These are phyloP conservation scores for Wallacemonas rigidus DNA, from an alignment of 208 protist species.

Conservation along the genomic window DNA sequence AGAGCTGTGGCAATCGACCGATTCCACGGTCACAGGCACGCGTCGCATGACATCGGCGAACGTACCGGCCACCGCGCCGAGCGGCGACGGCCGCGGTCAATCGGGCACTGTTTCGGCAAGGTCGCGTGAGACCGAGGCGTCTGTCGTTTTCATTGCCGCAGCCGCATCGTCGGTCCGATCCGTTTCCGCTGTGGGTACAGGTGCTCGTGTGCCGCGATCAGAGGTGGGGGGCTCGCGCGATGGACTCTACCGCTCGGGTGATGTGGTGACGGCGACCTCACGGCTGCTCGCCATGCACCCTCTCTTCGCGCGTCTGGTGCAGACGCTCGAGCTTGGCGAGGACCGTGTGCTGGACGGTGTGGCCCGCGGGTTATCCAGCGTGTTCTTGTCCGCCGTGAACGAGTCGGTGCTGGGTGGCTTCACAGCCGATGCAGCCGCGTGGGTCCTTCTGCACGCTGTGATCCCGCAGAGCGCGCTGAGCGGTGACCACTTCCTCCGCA, in stretches of 20 bases:
- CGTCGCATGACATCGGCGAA: not conserved
- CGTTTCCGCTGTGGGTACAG: not conserved
- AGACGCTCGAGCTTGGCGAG: slow-evolving; percentile 28
- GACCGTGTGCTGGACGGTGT: slow-evolving; percentile 30
- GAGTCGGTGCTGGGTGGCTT: slow-evolving; percentile 24
- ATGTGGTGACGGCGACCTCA: slow-evolving; percentile 7
- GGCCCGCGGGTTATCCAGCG: slow-evolving; percentile 25
- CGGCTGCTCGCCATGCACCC: slow-evolving; percentile 30
- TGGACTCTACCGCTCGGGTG: not conserved
- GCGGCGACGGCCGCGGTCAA: too few species aligned
- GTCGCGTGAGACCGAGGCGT: not conserved
- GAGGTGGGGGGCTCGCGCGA: too few species aligned
- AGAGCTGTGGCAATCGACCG: slow-evolving; percentile 17
- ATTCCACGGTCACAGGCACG: not conserved
- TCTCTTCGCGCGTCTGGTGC: slow-evolving; percentile 27
- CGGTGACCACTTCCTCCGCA: slow-evolving; percentile 9
- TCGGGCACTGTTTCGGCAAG: too few species aligned
- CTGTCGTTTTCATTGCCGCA: slow-evolving; percentile 5
- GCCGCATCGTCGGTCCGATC: slow-evolving; percentile 1
- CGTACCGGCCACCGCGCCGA: too few species aligned
- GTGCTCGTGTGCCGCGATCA: not conserved
- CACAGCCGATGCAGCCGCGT: slow-evolving; percentile 45
- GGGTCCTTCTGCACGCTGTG: slow-evolving; percentile 46
- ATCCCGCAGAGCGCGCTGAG: slow-evolving; percentile 37
- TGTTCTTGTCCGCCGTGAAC: slow-evolving; percentile 48